Conservation (phyloP, 23 red algal species). For the Agarophyton chilense region DNA sequence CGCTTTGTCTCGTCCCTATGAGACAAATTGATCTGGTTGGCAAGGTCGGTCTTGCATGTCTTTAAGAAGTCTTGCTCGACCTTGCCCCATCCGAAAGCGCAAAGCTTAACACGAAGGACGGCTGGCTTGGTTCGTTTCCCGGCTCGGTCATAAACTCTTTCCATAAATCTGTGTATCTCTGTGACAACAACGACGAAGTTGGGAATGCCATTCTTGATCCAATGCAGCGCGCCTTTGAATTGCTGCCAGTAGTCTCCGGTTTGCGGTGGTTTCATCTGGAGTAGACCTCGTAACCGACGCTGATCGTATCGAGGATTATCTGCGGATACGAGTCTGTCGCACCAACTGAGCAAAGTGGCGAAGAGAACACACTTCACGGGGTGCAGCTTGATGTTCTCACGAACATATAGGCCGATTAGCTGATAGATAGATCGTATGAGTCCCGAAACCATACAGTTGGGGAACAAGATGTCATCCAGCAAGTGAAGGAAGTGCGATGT, state of each 20-base stretch:
- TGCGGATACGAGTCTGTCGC: conserved; percentile 1
- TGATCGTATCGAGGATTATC: not conserved
- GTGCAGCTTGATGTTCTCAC: conserved; percentile 40
- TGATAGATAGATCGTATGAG: not conserved
- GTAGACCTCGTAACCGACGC: conserved; percentile 12
- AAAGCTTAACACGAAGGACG: not conserved
- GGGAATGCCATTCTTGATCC: conserved; percentile 1
- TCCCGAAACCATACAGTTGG: not conserved
- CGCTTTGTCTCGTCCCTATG: conserved; percentile 9
- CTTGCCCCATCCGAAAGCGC: conserved; percentile 3
- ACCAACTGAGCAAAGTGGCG: not conserved
- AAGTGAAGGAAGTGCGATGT: not conserved
- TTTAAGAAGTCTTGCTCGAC: not conserved
- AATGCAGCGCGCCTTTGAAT: conserved; percentile 5
- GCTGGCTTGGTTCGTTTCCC: conserved; percentile 6
- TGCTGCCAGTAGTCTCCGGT: conserved; percentile 25
- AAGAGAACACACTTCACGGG: conserved; percentile 25
- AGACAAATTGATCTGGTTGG: conserved; percentile 7
- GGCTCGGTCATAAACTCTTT: not conserved
- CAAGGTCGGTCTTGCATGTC: not conserved
- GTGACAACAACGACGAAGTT: not conserved
- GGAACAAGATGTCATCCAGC: conserved; percentile 26
- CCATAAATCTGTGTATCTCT: conserved; percentile 16
- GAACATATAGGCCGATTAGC: conserved; percentile 11
- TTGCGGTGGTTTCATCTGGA: conserved; percentile 12